Base-by-base conservation (phyloP, 371 early-diverging fungal species). In the Haplosporangium sp. region DNA sequence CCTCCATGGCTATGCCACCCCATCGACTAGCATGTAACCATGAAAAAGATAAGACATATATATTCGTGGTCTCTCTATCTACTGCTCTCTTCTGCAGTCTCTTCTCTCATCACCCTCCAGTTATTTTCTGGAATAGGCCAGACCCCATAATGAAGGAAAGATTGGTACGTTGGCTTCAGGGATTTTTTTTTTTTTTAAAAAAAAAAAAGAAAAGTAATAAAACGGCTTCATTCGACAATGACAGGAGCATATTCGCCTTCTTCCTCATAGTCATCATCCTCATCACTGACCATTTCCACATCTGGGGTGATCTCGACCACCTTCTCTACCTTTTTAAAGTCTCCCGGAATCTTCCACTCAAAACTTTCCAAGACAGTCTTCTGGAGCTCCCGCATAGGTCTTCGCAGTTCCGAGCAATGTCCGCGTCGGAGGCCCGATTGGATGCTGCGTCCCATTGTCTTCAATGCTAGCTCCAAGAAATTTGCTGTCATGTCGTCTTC, bases 231-330 rank as follows among this genome's bases (percentile, higher is more conserved):
- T 63, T 80, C 67, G n/a, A 80, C 80, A 62, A 80, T 59, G 13
- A 73, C 69, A 8, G 80, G 80, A 5, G 80, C 80, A 47, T 80
- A 80, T 57, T 80, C 80, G 10, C 80, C 80, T 50, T 80, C 80
- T 52, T 80, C 80, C 8, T 51, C 56, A 59, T 80, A 80, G 13
- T 80, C 80, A 16, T 80, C 80, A 60, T 76, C 76, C 9, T 75
- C 75, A 6, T 61, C 61, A 41, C n/a, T 45, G 52, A 16, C 47
- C 37, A 40, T 41, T 8, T 12, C 46, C 20, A 11, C 41, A 2
- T 55, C 60, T 37, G 21, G 18, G 13, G 41, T 23, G 2, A 73
- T 54, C 52, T 80, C 80, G 7, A 62, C 57, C 2, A 73, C 45
- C 38, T 57, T 62, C 10, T 65, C 62, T 0, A 58, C 51, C 42